These are phyloP conservation scores for Theobroma cacao DNA, from an alignment of 345 rosid genomes.

Conservation along the genomic window DNA sequence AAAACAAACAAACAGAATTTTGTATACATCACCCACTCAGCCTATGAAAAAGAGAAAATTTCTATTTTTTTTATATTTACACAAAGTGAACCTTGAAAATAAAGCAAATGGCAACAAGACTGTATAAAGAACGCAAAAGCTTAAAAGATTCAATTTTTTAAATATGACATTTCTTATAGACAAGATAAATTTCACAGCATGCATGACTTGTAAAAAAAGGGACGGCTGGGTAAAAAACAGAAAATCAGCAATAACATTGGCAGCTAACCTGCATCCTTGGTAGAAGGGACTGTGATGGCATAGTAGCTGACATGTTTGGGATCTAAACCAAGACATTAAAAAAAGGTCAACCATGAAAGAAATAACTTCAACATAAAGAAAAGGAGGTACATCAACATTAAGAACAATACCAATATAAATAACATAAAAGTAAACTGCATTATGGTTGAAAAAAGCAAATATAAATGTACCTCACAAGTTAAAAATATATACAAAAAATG, in stretches of 20 bases:
- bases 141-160: not conserved
- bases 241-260: not conserved
- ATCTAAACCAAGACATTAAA: conserved; percentile 41
- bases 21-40: not conserved
- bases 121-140: not conserved
- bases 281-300: conserved; percentile 63
- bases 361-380: not conserved
- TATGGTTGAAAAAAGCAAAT: not conserved
- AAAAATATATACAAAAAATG: not conserved
- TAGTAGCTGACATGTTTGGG: conserved; percentile 76
- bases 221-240: not conserved
- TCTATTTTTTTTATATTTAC: not conserved
- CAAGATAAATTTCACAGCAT: not conserved
- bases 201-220: not conserved
- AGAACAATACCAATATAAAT: not conserved
- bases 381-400: not conserved
- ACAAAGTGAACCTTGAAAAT: not conserved
- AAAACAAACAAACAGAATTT: not conserved
- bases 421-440: not conserved
- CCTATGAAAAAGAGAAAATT: not conserved
- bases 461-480: not conserved
- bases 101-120: not conserved
- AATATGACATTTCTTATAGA: not conserved
- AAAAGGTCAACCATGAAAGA: conserved; percentile 7
- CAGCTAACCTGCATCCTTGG: conserved; percentile 76